Percentiles rank a stretch among this genome's conserved stretches.
Evolutionary conservation across 1,139 yeast species (phyloP).

Genomic region (Suzukiozyma palmioleophila): DNA sequence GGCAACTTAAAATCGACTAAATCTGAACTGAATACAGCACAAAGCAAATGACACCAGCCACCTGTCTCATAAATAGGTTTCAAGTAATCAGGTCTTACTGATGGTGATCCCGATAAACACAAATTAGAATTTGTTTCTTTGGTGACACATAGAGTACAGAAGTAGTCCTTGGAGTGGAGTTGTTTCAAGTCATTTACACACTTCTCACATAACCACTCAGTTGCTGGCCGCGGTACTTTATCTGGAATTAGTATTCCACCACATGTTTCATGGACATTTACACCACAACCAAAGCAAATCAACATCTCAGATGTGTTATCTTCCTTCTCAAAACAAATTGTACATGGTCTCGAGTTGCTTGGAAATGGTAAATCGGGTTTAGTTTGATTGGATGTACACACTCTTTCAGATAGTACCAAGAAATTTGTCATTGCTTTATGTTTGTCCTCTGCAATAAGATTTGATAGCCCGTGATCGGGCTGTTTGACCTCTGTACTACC

Average conservation of each 20-base stretch:
- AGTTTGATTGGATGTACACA: neutral
- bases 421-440: neutral
- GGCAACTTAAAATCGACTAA: constrained; percentile 17
- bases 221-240: constrained; percentile 19
- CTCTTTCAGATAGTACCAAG: neutral
- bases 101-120: constrained; percentile 35
- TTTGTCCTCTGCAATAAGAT: neutral
- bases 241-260: constrained; percentile 48
- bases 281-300: constrained; percentile 66
- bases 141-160: constrained; percentile 65
- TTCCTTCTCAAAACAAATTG: constrained; percentile 51
- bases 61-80: constrained; percentile 63
- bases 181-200: constrained; percentile 74
- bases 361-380: constrained; percentile 4
- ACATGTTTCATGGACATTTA: constrained; percentile 68
- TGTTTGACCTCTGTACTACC: no score
- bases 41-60: constrained; percentile 77
- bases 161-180: constrained; percentile 49
- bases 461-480: no score
- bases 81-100: constrained; percentile 57
- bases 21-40: constrained; percentile 54
- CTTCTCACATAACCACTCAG: constrained; percentile 77
- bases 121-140: constrained; percentile 46
- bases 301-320: constrained; percentile 26
- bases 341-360: constrained; percentile 39